phyloP scores from a whole-genome alignment of 2,329 filamentous ascomycete species.

The Ophiostoma montium region DNA sequence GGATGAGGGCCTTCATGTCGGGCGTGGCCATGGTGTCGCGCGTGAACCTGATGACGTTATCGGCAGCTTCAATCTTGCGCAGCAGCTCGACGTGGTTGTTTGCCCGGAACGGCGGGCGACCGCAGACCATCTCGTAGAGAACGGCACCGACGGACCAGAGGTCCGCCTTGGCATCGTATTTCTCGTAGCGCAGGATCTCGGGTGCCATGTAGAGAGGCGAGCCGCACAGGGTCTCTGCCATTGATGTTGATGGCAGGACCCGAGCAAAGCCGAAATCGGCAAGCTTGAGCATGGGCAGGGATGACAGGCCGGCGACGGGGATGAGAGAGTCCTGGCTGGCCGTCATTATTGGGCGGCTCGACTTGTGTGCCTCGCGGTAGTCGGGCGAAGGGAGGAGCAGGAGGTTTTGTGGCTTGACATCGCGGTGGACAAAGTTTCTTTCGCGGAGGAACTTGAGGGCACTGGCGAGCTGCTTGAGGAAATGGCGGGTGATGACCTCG shows the following conservation, averaged over 20 bases:
- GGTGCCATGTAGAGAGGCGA: conserved; percentile 98
- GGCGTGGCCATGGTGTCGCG: conserved; percentile 56
- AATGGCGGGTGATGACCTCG: conserved; percentile 93
- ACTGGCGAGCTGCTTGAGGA: conserved; percentile 86
- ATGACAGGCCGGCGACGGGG: conserved; percentile 65
- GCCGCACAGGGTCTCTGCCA: conserved; percentile 92
- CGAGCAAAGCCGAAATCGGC: conserved; percentile 98
- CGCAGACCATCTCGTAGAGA: conserved; percentile 86
- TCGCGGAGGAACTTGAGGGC: conserved; percentile 78
- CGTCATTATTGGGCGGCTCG: conserved; percentile 55
- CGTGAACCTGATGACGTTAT: conserved; percentile 75
- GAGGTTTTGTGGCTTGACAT: conserved; percentile 95
- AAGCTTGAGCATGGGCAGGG: conserved; percentile 90
- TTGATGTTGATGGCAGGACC: conserved; percentile 74
- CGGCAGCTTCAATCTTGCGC: conserved; percentile 76
- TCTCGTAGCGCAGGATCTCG: conserved; percentile 91
- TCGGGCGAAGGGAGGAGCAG: conserved; percentile 70
- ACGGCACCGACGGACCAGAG: conserved; percentile 97
- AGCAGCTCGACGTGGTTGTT: conserved; percentile 90
- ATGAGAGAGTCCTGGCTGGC: conserved; percentile 69
- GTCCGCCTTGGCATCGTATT: conserved; percentile 93
- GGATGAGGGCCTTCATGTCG: conserved; percentile 69
- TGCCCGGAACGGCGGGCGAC: conserved; percentile 79
- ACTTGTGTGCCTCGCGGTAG: conserved; percentile 48
- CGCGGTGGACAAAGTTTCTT: conserved; percentile 83